Evolutionary conservation across 192 early-diverging fungal species (phyloP).

Genomic region (Obelidium mucronatum): DNA sequence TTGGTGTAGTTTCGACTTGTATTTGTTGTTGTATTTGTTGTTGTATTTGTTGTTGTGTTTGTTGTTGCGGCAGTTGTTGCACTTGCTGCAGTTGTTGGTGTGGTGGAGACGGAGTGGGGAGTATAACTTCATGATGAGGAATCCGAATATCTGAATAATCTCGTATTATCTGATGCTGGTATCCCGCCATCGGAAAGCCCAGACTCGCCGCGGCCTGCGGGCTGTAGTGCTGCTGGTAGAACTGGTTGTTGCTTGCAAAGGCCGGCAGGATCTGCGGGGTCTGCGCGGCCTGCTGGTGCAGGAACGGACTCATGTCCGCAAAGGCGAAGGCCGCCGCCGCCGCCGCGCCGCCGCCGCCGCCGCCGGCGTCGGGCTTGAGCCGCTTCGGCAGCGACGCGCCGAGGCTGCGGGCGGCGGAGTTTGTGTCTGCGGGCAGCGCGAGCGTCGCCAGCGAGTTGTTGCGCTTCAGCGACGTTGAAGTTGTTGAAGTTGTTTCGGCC

Average conservation of each 20-base stretch:
- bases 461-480: background rate
- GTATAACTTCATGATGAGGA: background rate
- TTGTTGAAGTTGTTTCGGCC: background rate
- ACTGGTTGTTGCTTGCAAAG: background rate
- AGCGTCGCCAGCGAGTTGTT: background rate
- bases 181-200: too few species aligned
- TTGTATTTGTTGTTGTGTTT: background rate
- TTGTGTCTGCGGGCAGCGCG: background rate
- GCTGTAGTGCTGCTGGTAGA: background rate
- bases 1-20: conserved; percentile 1
- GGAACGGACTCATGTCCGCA: background rate
- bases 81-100: background rate
- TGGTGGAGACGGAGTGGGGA: background rate
- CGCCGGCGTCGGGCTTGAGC: background rate
- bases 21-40: background rate
- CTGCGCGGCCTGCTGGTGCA: background rate
- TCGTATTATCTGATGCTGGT: background rate
- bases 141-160: background rate
- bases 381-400: conserved; percentile 4
- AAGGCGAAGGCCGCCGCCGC: background rate
- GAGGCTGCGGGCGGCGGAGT: background rate
- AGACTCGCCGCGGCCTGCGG: background rate
- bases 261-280: background rate
- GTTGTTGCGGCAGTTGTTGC: background rate
- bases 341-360: too few species aligned